Conservation (phyloP, 2,329 filamentous ascomycete species). For the Aspergillus sojae region DNA sequence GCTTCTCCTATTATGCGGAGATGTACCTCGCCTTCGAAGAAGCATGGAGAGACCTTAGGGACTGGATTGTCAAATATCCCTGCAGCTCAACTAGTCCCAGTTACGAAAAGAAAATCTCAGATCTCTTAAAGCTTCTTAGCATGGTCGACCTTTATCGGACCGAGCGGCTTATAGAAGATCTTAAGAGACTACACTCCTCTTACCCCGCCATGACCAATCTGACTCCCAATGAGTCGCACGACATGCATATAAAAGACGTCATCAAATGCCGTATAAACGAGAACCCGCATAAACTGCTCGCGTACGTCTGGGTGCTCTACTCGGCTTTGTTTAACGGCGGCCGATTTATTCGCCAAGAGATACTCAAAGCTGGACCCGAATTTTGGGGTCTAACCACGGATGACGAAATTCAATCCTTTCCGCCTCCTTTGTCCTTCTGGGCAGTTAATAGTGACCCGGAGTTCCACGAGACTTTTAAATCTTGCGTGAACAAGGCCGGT, state of each 20-base stretch:
- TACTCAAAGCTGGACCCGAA: not conserved
- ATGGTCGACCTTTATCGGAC: not conserved
- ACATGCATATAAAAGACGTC: not conserved
- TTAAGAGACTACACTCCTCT: not conserved
- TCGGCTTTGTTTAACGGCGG: conserved; percentile 5
- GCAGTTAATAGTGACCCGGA: not conserved
- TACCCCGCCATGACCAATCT: not conserved
- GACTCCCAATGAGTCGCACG: not conserved
- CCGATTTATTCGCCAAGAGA: not conserved
- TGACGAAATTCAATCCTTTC: not conserved
- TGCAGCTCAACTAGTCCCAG: not conserved
- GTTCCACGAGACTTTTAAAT: not conserved
- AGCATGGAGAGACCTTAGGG: not conserved
- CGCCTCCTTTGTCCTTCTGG: not conserved
- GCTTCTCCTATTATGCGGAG: conserved; percentile 1
- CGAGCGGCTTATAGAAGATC: not conserved
- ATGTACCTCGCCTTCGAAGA: conserved; percentile 5
- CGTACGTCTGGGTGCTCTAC: conserved; percentile 4
- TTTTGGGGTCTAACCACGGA: not conserved
- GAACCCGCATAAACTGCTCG: conserved; percentile 1
- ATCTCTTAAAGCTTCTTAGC: not conserved
- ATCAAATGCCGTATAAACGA: not conserved
- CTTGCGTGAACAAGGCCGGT: not conserved
- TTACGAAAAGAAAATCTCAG: not conserved
- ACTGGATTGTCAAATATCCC: not conserved